These are phyloP conservation scores for Ascochyta fabae DNA, from an alignment of 2,329 filamentous ascomycete species.

Conservation along the genomic window DNA sequence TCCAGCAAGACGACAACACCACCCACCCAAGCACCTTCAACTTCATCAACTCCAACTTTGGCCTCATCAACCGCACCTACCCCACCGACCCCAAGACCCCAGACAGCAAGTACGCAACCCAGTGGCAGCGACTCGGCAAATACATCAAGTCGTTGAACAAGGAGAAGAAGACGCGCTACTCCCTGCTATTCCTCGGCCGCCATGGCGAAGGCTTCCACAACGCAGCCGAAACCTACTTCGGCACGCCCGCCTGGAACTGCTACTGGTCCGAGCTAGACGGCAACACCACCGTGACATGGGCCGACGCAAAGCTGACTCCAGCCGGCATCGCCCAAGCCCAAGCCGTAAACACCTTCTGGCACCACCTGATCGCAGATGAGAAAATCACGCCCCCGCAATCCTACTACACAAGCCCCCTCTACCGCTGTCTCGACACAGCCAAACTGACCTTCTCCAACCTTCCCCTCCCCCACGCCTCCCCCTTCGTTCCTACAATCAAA, in stretches of 20 bases:
- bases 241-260: conserved; percentile 73
- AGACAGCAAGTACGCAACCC: conserved; percentile 55
- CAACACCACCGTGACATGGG: conserved; percentile 68
- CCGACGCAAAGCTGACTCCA: conserved; percentile 67
- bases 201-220: conserved; percentile 74
- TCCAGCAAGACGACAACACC: conserved; percentile 66
- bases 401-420: conserved; percentile 70
- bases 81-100: conserved; percentile 56
- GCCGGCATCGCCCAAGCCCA: conserved; percentile 64
- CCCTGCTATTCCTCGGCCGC: conserved; percentile 71
- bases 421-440: conserved; percentile 68
- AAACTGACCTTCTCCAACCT: conserved; percentile 66
- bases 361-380: conserved; percentile 55
- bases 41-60: conserved; percentile 62
- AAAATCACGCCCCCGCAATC: conserved; percentile 66
- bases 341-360: conserved; percentile 67
- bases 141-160: conserved; percentile 65
- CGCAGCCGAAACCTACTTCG: conserved; percentile 70
- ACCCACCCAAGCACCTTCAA: conserved; percentile 64
- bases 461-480: conserved; percentile 56
- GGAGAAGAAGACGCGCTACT: conserved; percentile 61
- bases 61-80: conserved; percentile 68
- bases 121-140: conserved; percentile 69
- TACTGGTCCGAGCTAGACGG: conserved; percentile 71
- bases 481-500: conserved; percentile 67